Base-by-base conservation (phyloP, 176 grass and related monocot species). In the Triticum aestivum region DNA sequence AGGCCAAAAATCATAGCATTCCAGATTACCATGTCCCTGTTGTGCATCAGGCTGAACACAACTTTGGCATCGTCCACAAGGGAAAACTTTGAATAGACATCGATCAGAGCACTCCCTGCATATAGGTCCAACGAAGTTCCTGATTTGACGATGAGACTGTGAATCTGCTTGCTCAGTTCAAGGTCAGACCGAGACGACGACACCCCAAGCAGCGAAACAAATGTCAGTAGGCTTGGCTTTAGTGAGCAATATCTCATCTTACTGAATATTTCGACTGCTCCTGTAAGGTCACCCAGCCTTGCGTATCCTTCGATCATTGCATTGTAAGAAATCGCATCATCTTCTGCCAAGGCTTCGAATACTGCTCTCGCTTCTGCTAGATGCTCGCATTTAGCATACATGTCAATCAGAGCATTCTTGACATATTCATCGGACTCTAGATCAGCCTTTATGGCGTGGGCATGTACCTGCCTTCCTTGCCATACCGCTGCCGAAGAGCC, bases 1-100 rank as follows among this genome's bases (percentile, higher is more conserved):
- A 86, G 89, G 14, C 92, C 90, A 79, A 88, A 92, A 70, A 97
- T 94, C 90, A 97, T 97, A 27, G 95, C 86, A 92, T 97, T 94
- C 90, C 86, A 85, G 33, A 94, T 84, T 30, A 90, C 90, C 63
- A 94, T 75, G 86, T 97, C 95, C 34, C 79, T 91, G 38, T 91
- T 61, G n/a, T 85, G 66, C 79, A 91, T 85, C 84, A 54, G 61
- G 51, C 80, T 30, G 88, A 97, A 97, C 20, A 97, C 79, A 80
- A 84, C 21, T 84, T 87, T 94, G 5, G 94, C 92, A 87, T 92
- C 88, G 56, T 85, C 89, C 52, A 90, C 80, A 47, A 89, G 87
- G 65, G 69, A 89, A 89, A 84, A 94, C 82, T 97, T 97, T 9
- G 92, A 90, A 73, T 97, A 97, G 24, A 92, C 88, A 87, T 92